Conservation (phyloP, 345 rosid genomes). For the Bruguiera parviflora region DNA sequence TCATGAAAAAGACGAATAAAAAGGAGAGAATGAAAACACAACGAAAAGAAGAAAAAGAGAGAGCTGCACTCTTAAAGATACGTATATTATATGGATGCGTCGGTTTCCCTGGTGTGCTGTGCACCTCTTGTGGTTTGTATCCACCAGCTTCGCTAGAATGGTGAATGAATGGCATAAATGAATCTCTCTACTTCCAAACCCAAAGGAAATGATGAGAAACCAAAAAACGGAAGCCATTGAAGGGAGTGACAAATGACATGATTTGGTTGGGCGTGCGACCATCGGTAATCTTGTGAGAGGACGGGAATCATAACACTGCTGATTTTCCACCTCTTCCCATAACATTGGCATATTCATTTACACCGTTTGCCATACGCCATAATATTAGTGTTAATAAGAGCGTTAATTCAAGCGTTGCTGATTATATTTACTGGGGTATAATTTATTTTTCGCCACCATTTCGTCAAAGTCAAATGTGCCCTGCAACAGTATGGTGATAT, state of each 20-base stretch:
- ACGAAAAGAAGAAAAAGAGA: too few relatives aligned
- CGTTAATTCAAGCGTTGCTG: too few relatives aligned
- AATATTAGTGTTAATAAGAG: too few relatives aligned
- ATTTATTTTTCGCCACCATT: too few relatives aligned
- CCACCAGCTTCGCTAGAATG: too few relatives aligned
- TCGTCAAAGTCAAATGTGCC: constrained; percentile 9
- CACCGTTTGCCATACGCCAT: background rate
- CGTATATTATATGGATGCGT: background rate
- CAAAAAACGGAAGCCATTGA: background rate
- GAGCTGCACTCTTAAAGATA: too few relatives aligned
- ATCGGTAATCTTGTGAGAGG: background rate
- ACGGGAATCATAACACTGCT: background rate
- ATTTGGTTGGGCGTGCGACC: background rate
- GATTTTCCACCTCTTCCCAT: too few relatives aligned
- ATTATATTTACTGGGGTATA: too few relatives aligned
- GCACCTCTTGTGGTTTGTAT: too few relatives aligned
- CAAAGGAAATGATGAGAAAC: background rate
- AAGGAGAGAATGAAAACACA: too few relatives aligned
- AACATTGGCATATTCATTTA: background rate
- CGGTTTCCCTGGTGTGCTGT: background rate
- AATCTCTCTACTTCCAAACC: background rate
- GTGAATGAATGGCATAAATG: constrained; percentile 9
- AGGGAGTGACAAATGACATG: constrained; percentile 12
- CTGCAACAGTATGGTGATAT: constrained; percentile 8
- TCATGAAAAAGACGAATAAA: background rate